Conservation (phyloP, 495 filamentous ascomycete species). For the Lindgomyces ingoldianus region DNA sequence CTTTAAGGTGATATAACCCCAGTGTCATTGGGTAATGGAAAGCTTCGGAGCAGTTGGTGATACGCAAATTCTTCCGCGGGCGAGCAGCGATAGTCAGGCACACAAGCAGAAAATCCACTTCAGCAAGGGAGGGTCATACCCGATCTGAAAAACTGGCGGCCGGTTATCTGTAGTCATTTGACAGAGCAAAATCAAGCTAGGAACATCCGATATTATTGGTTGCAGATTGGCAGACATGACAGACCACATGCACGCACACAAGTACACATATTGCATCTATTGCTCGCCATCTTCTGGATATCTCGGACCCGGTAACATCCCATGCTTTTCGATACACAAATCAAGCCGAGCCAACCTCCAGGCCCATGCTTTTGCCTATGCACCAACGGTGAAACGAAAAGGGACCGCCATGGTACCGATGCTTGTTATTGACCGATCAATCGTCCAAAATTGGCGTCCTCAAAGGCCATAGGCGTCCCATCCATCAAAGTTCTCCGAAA, state of each 20-base stretch:
- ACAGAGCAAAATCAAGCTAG: background rate
- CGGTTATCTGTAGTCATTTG: too few relatives aligned
- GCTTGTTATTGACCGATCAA: background rate
- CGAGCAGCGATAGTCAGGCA: too few relatives aligned
- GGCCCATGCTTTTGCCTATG: constrained; percentile 8
- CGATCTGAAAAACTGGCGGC: too few relatives aligned
- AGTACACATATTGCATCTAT: constrained; percentile 15
- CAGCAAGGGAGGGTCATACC: too few relatives aligned
- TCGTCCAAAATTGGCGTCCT: background rate
- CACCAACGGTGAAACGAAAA: constrained; percentile 9
- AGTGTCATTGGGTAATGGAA: background rate
- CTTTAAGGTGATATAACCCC: background rate
- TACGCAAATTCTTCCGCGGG: too few relatives aligned
- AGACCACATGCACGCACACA: background rate
- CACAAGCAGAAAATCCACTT: background rate
- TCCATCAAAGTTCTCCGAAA: constrained; percentile 29
- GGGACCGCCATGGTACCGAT: background rate
- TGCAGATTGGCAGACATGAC: background rate
- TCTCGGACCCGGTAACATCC: constrained; percentile 9
- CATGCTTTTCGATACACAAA: constrained; percentile 22
- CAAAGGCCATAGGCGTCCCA: constrained; percentile 37
- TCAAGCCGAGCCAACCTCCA: constrained; percentile 6
- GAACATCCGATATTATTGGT: background rate
- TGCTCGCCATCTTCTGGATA: constrained; percentile 15
- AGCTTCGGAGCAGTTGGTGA: background rate